Evolutionary conservation across 2,329 filamentous ascomycete genomes (phyloP), one percentile per base, ranked within the genome.

Genomic region (Venturia oleaginea): DNA sequence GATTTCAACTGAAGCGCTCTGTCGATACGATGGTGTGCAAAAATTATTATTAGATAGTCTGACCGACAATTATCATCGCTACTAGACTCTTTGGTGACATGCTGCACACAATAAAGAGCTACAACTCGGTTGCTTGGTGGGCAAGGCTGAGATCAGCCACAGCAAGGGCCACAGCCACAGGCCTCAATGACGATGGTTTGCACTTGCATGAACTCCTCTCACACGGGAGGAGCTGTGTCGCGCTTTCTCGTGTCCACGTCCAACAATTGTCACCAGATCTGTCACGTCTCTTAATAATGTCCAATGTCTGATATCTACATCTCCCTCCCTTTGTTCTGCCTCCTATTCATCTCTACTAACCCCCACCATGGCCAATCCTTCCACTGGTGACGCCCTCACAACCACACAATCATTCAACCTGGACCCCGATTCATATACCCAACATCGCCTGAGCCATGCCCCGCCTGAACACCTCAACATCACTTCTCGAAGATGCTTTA

Each of bases 401-500:
- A 27, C 1, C 51, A 34, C 51, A 11, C 30, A 19, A n/a, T 15
- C 51, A 17, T 30, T 8, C 51, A 17, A 60, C 17, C 65, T 66
- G 4, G 65, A 66, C 43, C 73, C 76, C 24, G 78, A 79, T 34
- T 83, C 81, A 10, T 83, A 83, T 70, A 85, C 83, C 6, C 78
- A 79, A 2, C 78, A 81, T 68, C 79, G 80, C 68, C 72, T 85
- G 83, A 80, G 83, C 76, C 83, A 88, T 78, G 82, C 84, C 60
- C 84, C 82, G 54, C 79, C 84, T 30, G 79, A 83, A 66, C 85
- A 88, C 70, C 74, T 88, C 48, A 80, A 87, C 73, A 75, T 85
- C 68, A 87, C 85, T 7, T 83, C 80, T 62, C 79, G 82, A 64
- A 82, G 85, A 64, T 83, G 82, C 74, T 88, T 88, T 74, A 85